Percentiles rank a stretch among this genome's conserved stretches.
phyloP scores from a whole-genome alignment of 148 eudicot species.

The Selenicereus undatus region DNA sequence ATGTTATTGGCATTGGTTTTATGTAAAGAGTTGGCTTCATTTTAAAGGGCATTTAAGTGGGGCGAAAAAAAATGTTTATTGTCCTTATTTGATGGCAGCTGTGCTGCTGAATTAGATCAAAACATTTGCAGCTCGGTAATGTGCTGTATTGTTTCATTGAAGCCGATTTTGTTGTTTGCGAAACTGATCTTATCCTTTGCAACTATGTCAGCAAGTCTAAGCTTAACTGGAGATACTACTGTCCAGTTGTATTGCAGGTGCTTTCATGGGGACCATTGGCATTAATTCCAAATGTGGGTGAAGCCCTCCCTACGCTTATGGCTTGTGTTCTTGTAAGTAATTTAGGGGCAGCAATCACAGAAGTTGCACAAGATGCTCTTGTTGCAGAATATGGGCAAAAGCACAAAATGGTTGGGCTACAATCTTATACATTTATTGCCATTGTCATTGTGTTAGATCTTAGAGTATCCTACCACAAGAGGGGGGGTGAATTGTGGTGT shows the following conservation, averaged over 20 bases:
- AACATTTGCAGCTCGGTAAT: not conserved
- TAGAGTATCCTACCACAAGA: no score
- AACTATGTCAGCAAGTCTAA: not conserved
- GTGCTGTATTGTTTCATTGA: not conserved
- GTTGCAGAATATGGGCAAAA: conserved; percentile 81
- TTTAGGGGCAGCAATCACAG: conserved; percentile 84
- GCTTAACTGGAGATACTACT: conserved; percentile 1
- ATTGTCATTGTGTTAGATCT: no score
- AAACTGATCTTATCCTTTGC: not conserved
- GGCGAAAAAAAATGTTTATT: not conserved
- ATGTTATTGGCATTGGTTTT: not conserved
- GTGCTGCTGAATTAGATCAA: not conserved
- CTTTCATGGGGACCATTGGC: conserved; percentile 83
- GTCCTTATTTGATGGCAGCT: not conserved
- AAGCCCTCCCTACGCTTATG: conserved; percentile 63
- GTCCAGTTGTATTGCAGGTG: conserved; percentile 77
- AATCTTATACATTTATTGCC: conserved; percentile 85
- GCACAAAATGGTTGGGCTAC: conserved; percentile 62
- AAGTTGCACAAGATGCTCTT: conserved; percentile 91
- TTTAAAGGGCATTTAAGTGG: not conserved
- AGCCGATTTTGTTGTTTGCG: not conserved
- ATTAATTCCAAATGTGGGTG: conserved; percentile 52
- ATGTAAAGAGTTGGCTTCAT: not conserved
- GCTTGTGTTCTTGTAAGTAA: conserved; percentile 74
- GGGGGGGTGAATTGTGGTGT: no score